phyloP scores from a whole-genome alignment of 139 green algal genomes.

The Coelastrella sp. region DNA sequence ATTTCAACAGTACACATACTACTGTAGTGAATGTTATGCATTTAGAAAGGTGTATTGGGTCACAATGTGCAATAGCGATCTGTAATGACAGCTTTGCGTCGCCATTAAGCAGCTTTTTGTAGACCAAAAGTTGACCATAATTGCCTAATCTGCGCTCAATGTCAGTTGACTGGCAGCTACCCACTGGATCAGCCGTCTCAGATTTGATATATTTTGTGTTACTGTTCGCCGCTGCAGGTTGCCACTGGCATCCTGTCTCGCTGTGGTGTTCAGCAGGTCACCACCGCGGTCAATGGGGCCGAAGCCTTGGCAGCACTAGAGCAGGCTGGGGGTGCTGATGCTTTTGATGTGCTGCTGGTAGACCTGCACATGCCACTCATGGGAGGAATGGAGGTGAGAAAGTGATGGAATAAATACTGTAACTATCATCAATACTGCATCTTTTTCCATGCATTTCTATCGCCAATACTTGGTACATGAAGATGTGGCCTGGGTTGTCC shows the following conservation, averaged over 20 bases:
- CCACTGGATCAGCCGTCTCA: too few species aligned
- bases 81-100: too few species aligned
- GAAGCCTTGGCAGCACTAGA: slow-evolving; percentile 51
- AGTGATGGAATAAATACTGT: neutral
- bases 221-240: slow-evolving; percentile 50
- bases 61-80: too few species aligned
- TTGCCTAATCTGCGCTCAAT: too few species aligned
- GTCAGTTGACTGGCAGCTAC: too few species aligned
- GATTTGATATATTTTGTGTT: neutral
- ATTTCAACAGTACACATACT: too few species aligned
- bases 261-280: slow-evolving; percentile 50
- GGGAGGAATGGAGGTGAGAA: slow-evolving; percentile 73
- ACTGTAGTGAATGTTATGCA: too few species aligned
- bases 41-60: too few species aligned
- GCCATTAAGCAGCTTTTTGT: too few species aligned
- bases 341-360: slow-evolving; percentile 89
- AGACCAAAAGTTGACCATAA: too few species aligned
- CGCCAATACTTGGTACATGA: neutral
- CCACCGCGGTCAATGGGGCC: neutral
- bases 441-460: neutral
- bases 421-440: neutral
- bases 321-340: slow-evolving; percentile 59
- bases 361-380: slow-evolving; percentile 94
- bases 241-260: slow-evolving; percentile 72
- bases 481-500: neutral